phyloP scores from a whole-genome alignment of 306 rosid species.

The Crataegus laevigata region DNA sequence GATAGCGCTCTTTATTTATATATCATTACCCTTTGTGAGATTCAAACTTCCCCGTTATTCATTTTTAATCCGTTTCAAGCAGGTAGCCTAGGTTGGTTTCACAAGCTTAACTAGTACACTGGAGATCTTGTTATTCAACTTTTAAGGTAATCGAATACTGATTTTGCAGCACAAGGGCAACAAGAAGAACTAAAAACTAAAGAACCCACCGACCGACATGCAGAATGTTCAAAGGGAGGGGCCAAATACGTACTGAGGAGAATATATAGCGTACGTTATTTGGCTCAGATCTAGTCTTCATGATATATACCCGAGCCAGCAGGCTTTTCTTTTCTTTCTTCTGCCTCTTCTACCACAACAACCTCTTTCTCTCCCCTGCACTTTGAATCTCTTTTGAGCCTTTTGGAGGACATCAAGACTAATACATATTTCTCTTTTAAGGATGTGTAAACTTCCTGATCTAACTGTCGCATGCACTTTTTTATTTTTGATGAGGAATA shows the following conservation, averaged over 20 bases:
- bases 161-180: neutral
- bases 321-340: conserved; percentile 6
- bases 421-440: neutral
- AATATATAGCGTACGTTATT: conserved; percentile 2
- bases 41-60: neutral
- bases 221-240: neutral
- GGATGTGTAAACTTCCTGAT: conserved; percentile 11
- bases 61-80: neutral
- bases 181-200: neutral
- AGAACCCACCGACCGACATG: conserved; percentile 20
- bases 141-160: neutral
- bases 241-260: conserved; percentile 4
- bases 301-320: neutral
- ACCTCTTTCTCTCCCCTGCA: neutral
- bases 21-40: neutral
- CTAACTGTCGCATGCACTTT: conserved; percentile 3
- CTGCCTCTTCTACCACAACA: neutral
- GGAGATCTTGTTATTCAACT: neutral
- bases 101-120: neutral
- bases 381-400: conserved; percentile 34
- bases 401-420: conserved; percentile 19
- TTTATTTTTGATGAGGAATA: conserved; percentile 4
- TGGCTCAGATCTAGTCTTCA: conserved; percentile 35
- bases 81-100: neutral
- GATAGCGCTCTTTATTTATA: too few relatives aligned